These are phyloP conservation scores for Wickerhamomyces rabaulensis DNA, from an alignment of 805 yeast species.

Conservation along the genomic window DNA sequence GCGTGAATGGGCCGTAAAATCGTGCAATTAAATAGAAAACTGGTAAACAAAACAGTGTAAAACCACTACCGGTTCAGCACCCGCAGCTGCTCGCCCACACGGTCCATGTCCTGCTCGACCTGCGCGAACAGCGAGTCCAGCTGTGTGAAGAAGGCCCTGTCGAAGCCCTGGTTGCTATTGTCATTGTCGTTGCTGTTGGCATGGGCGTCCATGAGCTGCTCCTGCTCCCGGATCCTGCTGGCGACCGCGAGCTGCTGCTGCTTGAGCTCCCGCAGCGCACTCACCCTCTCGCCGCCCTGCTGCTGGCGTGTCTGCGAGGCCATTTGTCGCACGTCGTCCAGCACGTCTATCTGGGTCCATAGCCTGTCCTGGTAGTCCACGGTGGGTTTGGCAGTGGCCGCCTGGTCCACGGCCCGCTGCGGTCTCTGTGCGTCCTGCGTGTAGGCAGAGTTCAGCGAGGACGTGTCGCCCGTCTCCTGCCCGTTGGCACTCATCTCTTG, in stretches of 20 bases:
- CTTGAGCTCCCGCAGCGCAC: conserved; percentile 10
- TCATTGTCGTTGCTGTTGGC: not conserved
- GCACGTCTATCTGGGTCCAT: conserved; percentile 84
- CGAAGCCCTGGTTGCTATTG: not conserved
- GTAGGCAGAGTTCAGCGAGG: not conserved
- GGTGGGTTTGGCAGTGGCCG: conserved; percentile 51
- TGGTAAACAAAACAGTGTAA: too few relatives aligned
- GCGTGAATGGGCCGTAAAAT: too few relatives aligned
- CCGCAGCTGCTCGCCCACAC: conserved; percentile 12
- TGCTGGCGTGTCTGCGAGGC: conserved; percentile 2
- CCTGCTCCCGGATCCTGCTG: not conserved
- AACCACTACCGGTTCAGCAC: not conserved
- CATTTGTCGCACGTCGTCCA: conserved; percentile 65
- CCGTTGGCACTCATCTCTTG: not conserved
- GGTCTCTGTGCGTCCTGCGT: conserved; percentile 4
- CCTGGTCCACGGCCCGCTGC: conserved; percentile 33
- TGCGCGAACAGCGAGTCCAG: conserved; percentile 8
- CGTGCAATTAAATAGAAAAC: too few relatives aligned
- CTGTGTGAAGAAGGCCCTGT: conserved; percentile 2
- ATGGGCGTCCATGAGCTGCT: not conserved
- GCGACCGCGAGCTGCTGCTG: conserved; percentile 1
- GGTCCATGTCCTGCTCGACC: conserved; percentile 11
- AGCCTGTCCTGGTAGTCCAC: conserved; percentile 68
- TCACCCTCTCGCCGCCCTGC: not conserved
- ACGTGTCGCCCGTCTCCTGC: not conserved